Base-by-base conservation (phyloP, 352 stramenopile genomes). In the Phytophthora citricola region DNA sequence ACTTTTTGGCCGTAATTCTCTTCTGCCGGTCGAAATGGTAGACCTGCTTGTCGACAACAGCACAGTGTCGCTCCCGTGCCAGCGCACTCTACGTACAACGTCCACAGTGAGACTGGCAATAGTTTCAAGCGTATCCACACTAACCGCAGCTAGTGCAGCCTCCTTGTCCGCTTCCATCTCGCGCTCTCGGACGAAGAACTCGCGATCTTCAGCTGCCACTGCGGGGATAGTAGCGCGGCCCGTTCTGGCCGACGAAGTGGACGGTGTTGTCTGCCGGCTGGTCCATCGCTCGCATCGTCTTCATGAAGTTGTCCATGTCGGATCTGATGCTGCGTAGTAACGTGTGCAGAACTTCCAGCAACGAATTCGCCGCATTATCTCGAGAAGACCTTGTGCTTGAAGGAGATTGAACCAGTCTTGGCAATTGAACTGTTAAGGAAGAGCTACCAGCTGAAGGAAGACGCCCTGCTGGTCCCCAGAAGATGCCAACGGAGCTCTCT, bases 21-120 rank as follows among this genome's bases (percentile, higher is more conserved):
- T 52, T 63, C 39, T 50, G 68, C 10, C 82, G 75, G 56, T 91
- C 82, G 20, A 82, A 91, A 17, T 46, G 15, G 52, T 91, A 91
- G 2, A 63, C 17, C 41, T 86, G 76, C 20, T 67, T 58, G 39
- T 87, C 70, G 12, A 74, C 60, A 5, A 74, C 45, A 6, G 81
- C 78, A 27, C 79, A 89, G 50, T 90, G 81, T n/a, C 80, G 60
- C 29, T 81, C 54, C 24, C 75, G 68, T 36, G 70, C 74, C 43
- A 69, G 66, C 17, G 58, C 63, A 8, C 70, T 78, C 82, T 91
- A 17, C 14, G 32, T 59, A 24, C 12, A 15, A 26, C 47, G 39
- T n/a, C 3, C 14, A 64, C 14, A 47, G 22, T 41, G 1, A 46
- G 8, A 24, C n/a, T 12, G 4, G 36, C 14, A 55, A 11, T 15